phyloP scores from a whole-genome alignment of 1,139 yeast genomes.

The Zygosaccharomyces sapae region DNA sequence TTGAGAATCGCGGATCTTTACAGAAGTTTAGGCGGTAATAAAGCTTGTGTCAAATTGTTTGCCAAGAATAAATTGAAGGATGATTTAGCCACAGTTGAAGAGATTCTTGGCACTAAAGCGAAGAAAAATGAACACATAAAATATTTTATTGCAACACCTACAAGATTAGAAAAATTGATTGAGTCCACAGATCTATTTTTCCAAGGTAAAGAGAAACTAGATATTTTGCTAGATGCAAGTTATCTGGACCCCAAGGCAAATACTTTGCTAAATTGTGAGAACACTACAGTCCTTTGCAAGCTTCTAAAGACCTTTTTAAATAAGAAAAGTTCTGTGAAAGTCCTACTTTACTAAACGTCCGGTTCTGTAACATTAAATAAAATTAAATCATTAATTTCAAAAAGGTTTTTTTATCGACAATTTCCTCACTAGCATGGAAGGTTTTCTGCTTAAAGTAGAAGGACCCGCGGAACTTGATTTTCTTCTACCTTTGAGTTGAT shows the following conservation, averaged over 20 bases:
- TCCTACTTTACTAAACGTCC: constrained; percentile 26
- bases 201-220: constrained; percentile 48
- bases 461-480: constrained; percentile 33
- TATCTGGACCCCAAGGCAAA: constrained; percentile 53
- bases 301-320: constrained; percentile 27
- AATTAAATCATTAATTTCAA: constrained; percentile 7
- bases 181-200: constrained; percentile 43
- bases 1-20: constrained; percentile 36
- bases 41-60: constrained; percentile 50
- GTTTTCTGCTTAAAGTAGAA: constrained; percentile 33
- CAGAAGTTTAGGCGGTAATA: constrained; percentile 48
- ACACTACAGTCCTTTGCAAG: constrained; percentile 26
- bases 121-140: constrained; percentile 20
- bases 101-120: constrained; percentile 15
- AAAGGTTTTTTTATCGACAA: constrained; percentile 22
- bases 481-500: constrained; percentile 34
- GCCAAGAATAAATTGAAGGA: constrained; percentile 59
- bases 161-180: constrained; percentile 50
- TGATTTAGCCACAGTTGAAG: constrained; percentile 44
- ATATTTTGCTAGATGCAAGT: constrained; percentile 55
- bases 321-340: constrained; percentile 36
- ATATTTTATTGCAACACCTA: constrained; percentile 56
- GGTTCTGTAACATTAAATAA: constrained; percentile 2
- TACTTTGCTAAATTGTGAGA: constrained; percentile 30
- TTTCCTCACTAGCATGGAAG: constrained; percentile 33